Conservation (phyloP, 2,329 filamentous ascomycete genomes). For the Lecanicillium sp. region DNA sequence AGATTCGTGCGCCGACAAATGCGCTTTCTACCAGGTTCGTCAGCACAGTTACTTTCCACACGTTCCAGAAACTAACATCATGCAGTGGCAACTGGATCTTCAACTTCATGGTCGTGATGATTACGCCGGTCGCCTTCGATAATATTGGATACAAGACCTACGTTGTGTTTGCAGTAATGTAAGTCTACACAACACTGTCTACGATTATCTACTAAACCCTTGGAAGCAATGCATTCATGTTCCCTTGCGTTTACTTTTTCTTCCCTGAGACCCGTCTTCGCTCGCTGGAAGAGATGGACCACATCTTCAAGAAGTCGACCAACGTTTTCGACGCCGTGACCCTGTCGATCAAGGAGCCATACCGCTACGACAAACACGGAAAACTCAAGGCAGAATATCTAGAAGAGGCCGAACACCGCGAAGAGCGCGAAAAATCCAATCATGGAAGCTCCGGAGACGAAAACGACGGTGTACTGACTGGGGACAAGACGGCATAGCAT, state of each 20-base stretch:
- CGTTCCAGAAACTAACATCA: background rate
- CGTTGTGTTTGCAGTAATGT: slow-evolving; percentile 11
- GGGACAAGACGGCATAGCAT: background rate
- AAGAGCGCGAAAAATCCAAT: slow-evolving; percentile 2
- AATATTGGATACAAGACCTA: slow-evolving; percentile 12
- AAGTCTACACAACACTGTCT: background rate
- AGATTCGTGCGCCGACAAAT: slow-evolving; percentile 34
- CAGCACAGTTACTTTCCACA: too few relatives aligned
- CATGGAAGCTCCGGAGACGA: slow-evolving; percentile 10
- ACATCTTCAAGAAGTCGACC: slow-evolving; percentile 10
- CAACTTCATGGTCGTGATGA: slow-evolving; percentile 14
- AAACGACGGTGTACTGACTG: background rate
- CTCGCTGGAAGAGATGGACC: slow-evolving; percentile 11
- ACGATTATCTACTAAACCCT: background rate
- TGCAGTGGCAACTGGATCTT: slow-evolving; percentile 10
- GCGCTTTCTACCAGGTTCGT: slow-evolving; percentile 45
- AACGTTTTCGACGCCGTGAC: slow-evolving; percentile 8
- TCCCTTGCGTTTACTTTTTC: slow-evolving; percentile 11
- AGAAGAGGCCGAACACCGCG: slow-evolving; percentile 4
- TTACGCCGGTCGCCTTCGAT: slow-evolving; percentile 7
- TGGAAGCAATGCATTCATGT: slow-evolving; percentile 10
- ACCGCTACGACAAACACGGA: slow-evolving; percentile 2
- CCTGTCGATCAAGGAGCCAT: slow-evolving; percentile 5
- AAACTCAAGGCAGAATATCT: slow-evolving; percentile 5
- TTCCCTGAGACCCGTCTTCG: slow-evolving; percentile 11